Evolutionary conservation across 2,329 filamentous ascomycete genomes (phyloP), one percentile per base, ranked within the genome.

Genomic region (Penicillium sp.): DNA sequence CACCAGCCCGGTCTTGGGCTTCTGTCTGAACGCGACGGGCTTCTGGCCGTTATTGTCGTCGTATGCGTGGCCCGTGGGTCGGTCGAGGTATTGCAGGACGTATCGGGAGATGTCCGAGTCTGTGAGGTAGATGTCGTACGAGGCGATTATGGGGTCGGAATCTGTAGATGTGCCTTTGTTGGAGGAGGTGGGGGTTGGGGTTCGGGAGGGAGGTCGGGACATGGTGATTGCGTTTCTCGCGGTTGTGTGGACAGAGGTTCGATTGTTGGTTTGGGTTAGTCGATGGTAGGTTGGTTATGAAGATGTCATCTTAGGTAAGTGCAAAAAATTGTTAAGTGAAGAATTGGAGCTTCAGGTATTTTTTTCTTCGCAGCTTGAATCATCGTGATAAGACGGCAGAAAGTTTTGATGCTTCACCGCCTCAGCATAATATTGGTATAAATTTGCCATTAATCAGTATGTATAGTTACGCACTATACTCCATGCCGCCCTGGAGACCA

Each of bases 111-210:
- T 83, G 50, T 90, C 85, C 21, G 85, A 81, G 23, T 92, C 90
- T 69, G 93, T 97, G 73, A 97, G 88, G 79, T 90, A 94, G 76
- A 98, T 88, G 73, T 92, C 87, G 85, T 97, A 98, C 65, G 85
- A 88, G 47, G 88, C 85, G 57, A 90, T 84, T 67, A 93, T 84
- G 58, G 91, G 90, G 72, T 93, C 91, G 21, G 52, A 48, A 66
- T 58, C 55, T 35, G 30, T n/a, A 21, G 21, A 26, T 26, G 26
- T 26, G 26, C 4, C 26, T 2, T 26, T 26, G 35, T 35, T 9
- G 19, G 50, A 21, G 41, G 47, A 30, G 56, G 31, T 50, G 11
- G 50, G 26, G 7, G 49, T 56, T 47, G 45, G 21, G 19, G 23
- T 53, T 54, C 38, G 29, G 41, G 38, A 29, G 13, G 47, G 52